Evolutionary conservation across 2,329 filamentous ascomycete genomes (phyloP).

Genomic region (Trichoderma afroharzianum): DNA sequence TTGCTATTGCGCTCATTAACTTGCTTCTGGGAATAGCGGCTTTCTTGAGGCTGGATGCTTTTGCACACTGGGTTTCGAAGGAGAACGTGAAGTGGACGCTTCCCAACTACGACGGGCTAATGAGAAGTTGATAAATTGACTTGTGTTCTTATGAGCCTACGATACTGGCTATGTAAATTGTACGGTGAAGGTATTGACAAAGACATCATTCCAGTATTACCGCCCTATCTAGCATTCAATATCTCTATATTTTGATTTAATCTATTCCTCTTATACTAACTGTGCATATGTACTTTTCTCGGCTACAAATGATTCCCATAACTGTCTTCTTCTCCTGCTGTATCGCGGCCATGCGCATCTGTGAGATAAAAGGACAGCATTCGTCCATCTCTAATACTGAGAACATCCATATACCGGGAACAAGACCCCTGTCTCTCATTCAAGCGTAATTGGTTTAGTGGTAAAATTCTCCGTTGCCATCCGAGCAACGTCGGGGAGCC

Average conservation of each 20-base stretch:
- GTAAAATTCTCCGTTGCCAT: conserved; percentile 32
- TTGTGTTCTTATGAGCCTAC: background rate
- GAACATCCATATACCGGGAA: background rate
- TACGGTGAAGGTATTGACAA: background rate
- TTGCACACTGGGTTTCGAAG: background rate
- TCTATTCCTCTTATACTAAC: background rate
- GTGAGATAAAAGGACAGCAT: background rate
- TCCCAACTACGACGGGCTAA: background rate
- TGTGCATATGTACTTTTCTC: fast-evolving
- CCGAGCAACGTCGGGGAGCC: conserved; percentile 31
- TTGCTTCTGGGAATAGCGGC: background rate
- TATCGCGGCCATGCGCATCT: no score
- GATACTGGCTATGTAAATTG: background rate
- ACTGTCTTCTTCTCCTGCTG: background rate
- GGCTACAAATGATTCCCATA: background rate
- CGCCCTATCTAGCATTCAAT: background rate
- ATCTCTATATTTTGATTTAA: background rate
- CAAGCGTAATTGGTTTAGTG: conserved; percentile 28
- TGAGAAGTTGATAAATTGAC: background rate
- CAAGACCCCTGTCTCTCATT: background rate
- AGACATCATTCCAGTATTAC: background rate
- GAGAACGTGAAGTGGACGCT: background rate
- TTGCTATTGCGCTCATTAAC: background rate
- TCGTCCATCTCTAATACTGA: background rate
- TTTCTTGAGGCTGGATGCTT: background rate